phyloP scores from a whole-genome alignment of 768 basidiomycete genomes.

The Asterophora parasitica region DNA sequence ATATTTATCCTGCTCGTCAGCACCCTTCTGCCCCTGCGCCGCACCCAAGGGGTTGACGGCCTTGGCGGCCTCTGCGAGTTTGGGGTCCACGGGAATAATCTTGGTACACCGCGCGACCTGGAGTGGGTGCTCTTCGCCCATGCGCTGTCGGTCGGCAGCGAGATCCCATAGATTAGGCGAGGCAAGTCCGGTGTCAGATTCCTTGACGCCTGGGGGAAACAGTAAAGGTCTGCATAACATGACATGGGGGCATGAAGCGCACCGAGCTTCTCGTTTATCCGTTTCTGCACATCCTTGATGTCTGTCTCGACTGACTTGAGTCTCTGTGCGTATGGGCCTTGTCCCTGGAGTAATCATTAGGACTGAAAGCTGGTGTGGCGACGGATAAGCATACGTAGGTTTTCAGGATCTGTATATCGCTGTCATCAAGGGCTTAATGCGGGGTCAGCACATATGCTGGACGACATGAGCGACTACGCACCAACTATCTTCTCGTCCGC shows the following conservation, averaged over 20 bases:
- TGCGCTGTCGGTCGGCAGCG: conserved; percentile 85
- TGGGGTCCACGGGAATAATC: conserved; percentile 83
- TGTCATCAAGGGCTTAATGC: conserved; percentile 82
- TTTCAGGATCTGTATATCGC: conserved; percentile 98
- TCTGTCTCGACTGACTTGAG: conserved; percentile 88
- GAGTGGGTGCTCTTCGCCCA: conserved; percentile 87
- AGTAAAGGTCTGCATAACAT: background rate
- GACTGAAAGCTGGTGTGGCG: background rate
- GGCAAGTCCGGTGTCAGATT: conserved; percentile 96
- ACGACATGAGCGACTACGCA: conserved; percentile 26
- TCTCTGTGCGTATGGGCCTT: conserved; percentile 91
- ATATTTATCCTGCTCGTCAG: conserved; percentile 98
- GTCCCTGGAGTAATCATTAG: conserved; percentile 57
- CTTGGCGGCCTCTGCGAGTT: conserved; percentile 71
- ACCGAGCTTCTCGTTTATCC: conserved; percentile 97
- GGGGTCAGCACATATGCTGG: conserved; percentile 2
- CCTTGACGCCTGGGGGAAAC: conserved; percentile 73
- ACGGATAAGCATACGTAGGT: conserved; percentile 68
- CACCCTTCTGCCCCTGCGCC: conserved; percentile 86
- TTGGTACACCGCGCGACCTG: conserved; percentile 99
- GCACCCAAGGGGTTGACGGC: conserved; percentile 76
- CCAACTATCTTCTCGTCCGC: conserved; percentile 91
- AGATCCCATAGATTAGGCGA: conserved; percentile 98
- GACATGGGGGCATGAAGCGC: conserved; percentile 12
- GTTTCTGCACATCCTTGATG: conserved; percentile 93